A percentile compares a stretch with the other conserved stretches of the same genome.
phyloP scores from a whole-genome alignment of 1,284 basidiomycete genomes.

The Schizopora paradoxa region DNA sequence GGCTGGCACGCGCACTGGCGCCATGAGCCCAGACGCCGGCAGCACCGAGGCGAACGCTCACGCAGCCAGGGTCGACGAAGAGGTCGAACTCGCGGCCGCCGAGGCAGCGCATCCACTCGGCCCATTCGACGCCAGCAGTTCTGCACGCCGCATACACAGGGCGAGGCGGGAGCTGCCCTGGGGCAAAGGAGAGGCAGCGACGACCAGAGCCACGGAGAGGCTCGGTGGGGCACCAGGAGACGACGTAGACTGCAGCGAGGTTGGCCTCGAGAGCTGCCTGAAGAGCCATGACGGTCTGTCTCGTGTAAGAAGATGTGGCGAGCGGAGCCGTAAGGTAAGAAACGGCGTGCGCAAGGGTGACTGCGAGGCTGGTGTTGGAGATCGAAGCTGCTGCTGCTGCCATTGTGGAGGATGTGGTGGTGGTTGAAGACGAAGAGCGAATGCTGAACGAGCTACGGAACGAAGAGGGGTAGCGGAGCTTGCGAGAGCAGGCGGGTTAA shows the following conservation, averaged over 20 bases:
- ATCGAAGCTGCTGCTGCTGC: slow-evolving; percentile 37
- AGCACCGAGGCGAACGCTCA: slow-evolving; percentile 62
- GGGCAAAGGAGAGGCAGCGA: slow-evolving; percentile 68
- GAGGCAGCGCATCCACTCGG: slow-evolving; percentile 64
- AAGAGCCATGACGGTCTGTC: slow-evolving; percentile 57
- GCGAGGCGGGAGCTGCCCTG: slow-evolving; percentile 60
- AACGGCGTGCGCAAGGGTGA: slow-evolving; percentile 66
- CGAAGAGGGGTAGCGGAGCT: slow-evolving; percentile 2
- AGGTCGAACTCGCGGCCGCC: slow-evolving; percentile 69
- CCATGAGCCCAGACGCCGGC: slow-evolving; percentile 32
- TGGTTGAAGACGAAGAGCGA: slow-evolving; percentile 20
- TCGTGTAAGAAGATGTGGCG: slow-evolving; percentile 41
- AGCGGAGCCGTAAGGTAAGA: slow-evolving; percentile 65
- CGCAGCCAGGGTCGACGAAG: slow-evolving; percentile 70
- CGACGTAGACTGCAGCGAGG: slow-evolving; percentile 58
- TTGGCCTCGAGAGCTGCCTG: slow-evolving; percentile 65
- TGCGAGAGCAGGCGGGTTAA: slow-evolving; percentile 7
- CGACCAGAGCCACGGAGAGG: slow-evolving; percentile 63
- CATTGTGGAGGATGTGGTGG: slow-evolving; percentile 19
- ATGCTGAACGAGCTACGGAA: too few species aligned
- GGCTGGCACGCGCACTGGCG: slow-evolving; percentile 34
- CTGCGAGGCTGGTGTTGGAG: slow-evolving; percentile 48
- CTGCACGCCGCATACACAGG: slow-evolving; percentile 64
- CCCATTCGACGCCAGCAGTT: slow-evolving; percentile 65
- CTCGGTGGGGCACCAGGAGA: slow-evolving; percentile 57